These are phyloP conservation scores for Actinomortierella ambigua DNA, from an alignment of 371 early-diverging fungal genomes.

Conservation along the genomic window DNA sequence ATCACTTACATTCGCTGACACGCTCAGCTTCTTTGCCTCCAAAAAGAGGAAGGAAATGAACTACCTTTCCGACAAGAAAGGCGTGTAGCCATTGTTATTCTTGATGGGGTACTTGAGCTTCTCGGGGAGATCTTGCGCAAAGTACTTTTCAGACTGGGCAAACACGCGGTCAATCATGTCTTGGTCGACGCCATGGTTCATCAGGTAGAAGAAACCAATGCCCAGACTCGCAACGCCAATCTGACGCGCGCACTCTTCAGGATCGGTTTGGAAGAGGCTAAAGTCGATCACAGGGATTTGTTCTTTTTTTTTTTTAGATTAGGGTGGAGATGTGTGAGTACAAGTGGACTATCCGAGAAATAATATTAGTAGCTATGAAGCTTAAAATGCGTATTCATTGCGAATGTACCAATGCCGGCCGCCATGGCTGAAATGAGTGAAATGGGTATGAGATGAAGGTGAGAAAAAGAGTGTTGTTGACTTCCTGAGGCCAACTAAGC, in stretches of 20 bases:
- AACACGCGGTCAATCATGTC: constrained; percentile 58
- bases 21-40: no score
- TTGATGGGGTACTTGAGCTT: constrained; percentile 21
- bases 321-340: no score
- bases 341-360: no score
- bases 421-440: no score
- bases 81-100: constrained; percentile 19
- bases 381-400: no score
- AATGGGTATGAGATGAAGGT: no score
- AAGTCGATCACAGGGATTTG: constrained; percentile 59
- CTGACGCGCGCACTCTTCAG: constrained; percentile 45
- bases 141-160: constrained; percentile 45
- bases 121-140: constrained; percentile 15
- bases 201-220: constrained; percentile 69
- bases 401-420: no score
- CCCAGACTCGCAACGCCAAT: constrained; percentile 58
- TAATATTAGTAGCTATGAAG: no score
- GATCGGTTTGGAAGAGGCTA: constrained; percentile 47
- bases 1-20: no score
- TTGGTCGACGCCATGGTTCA: constrained; percentile 58
- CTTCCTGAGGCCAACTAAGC: no score
- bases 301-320: no score
- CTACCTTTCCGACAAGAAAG: constrained; percentile 55
- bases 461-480: no score
- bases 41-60: constrained; percentile 54